Percentiles rank a stretch among this genome's conserved stretches.
phyloP scores from a whole-genome alignment of 768 basidiomycete species.

The Butyriboletus loyo region DNA sequence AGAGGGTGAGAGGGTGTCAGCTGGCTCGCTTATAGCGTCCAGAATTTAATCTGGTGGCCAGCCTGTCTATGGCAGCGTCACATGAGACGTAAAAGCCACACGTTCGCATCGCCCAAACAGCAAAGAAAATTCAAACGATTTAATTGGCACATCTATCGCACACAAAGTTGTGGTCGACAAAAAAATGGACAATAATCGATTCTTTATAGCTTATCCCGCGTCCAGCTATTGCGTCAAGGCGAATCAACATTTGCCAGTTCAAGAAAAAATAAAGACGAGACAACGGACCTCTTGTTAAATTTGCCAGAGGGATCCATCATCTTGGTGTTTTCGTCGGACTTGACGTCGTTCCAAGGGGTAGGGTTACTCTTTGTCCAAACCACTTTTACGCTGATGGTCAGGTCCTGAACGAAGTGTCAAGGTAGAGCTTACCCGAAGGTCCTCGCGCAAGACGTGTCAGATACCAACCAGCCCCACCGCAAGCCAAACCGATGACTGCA shows the following conservation, averaged over 20 bases:
- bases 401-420: not conserved
- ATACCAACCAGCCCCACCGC: slow-evolving; percentile 66
- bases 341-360: slow-evolving; percentile 83
- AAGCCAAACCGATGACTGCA: slow-evolving; percentile 47
- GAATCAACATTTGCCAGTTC: not conserved
- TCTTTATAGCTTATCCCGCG: slow-evolving; percentile 64
- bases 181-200: not conserved
- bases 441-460: slow-evolving; percentile 59
- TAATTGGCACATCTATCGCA: slow-evolving; percentile 23
- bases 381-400: slow-evolving; percentile 32
- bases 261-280: not conserved
- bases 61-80: no score
- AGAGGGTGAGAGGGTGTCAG: not conserved
- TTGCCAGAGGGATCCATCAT: slow-evolving; percentile 65
- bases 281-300: slow-evolving; percentile 60
- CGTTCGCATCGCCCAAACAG: slow-evolving; percentile 2
- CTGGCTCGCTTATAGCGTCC: not conserved
- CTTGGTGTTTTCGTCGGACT: slow-evolving; percentile 74
- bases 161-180: slow-evolving; percentile 6
- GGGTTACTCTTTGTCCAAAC: slow-evolving; percentile 73
- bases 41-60: no score
- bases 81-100: not conserved
- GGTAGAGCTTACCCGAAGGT: slow-evolving; percentile 42
- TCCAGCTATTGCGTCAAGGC: slow-evolving; percentile 51
- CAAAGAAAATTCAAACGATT: slow-evolving; percentile 1